Conservation (phyloP, 2,329 filamentous ascomycete genomes). For the Hypoxylon rubiginosum region DNA sequence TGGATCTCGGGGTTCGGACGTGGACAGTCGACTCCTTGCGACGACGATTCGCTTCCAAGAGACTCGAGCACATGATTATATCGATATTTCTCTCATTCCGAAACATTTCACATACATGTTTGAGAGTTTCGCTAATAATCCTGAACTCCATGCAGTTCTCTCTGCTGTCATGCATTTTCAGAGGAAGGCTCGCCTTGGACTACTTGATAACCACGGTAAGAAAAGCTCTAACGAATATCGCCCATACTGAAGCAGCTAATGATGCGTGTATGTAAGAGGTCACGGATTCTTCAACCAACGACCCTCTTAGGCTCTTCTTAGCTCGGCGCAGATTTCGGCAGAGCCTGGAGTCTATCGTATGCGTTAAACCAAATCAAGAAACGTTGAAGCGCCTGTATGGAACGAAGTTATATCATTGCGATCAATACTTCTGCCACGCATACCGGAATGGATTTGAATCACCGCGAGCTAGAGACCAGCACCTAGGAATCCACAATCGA, state of each 20-base stretch:
- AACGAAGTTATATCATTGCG: conserved; percentile 21
- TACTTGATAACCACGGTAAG: conserved; percentile 15
- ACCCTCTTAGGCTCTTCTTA: conserved; percentile 18
- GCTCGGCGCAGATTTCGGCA: conserved; percentile 19
- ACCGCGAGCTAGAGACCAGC: conserved; percentile 3
- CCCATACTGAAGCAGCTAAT: not conserved
- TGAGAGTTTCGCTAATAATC: not conserved
- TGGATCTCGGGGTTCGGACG: not conserved
- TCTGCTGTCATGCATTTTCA: conserved; percentile 9
- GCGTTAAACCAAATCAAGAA: conserved; percentile 2
- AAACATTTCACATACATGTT: conserved; percentile 6
- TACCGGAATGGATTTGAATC: conserved; percentile 23
- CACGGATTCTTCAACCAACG: not conserved
- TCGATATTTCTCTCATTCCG: conserved; percentile 6
- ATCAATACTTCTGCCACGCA: conserved; percentile 30
- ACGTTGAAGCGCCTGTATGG: conserved; percentile 19
- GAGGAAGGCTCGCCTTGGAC: conserved; percentile 5
- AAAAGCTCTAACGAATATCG: not conserved
- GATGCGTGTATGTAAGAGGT: not conserved
- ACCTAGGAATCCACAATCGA: conserved; percentile 20
- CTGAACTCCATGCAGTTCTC: conserved; percentile 9
- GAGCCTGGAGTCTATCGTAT: conserved; percentile 16
- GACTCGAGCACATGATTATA: not conserved
- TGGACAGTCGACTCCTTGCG: not conserved
- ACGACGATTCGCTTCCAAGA: conserved; percentile 11